phyloP scores from a whole-genome alignment of 768 basidiomycete species.

The Galerina sulciceps region DNA sequence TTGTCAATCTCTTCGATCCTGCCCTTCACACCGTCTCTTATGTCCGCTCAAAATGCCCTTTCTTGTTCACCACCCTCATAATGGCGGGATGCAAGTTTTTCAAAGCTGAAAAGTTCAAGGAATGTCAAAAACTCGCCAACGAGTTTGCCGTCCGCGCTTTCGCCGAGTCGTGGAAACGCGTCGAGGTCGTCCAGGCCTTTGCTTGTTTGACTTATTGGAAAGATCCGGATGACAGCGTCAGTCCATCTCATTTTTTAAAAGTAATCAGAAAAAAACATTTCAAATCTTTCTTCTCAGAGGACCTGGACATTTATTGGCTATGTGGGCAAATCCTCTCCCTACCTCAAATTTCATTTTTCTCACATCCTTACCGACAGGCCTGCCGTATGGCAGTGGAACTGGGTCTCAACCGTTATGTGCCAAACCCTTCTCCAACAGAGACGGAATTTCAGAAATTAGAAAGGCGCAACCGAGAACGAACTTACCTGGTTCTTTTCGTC shows the following conservation, averaged over 20 bases:
- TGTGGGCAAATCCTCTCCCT: conserved; percentile 44
- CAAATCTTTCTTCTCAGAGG: conserved; percentile 46
- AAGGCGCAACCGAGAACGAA: conserved; percentile 84
- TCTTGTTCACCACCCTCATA: conserved; percentile 84
- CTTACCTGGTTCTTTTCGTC: conserved; percentile 84
- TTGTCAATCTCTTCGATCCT: conserved; percentile 89
- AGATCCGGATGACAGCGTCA: conserved; percentile 82
- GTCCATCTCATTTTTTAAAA: conserved; percentile 24
- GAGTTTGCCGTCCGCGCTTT: conserved; percentile 81
- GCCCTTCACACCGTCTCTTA: conserved; percentile 80
- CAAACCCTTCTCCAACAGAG: conserved; percentile 60
- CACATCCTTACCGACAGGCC: conserved; percentile 48
- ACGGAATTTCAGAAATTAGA: conserved; percentile 69
- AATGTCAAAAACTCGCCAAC: conserved; percentile 73
- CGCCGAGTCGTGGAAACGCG: conserved; percentile 74
- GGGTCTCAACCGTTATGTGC: conserved; percentile 71
- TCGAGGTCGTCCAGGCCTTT: conserved; percentile 90
- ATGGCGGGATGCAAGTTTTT: conserved; percentile 89
- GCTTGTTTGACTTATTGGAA: conserved; percentile 90
- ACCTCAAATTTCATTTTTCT: conserved; percentile 12
- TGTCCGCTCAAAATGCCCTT: conserved; percentile 78
- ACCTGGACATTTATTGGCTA: conserved; percentile 91
- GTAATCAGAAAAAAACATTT: background rate
- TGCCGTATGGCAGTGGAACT: conserved; percentile 90
- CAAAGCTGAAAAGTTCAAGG: conserved; percentile 65